Evolutionary conservation across 345 rosid genomes (phyloP), one percentile per base, ranked within the genome.

Genomic region (Pelargonium nanum): DNA sequence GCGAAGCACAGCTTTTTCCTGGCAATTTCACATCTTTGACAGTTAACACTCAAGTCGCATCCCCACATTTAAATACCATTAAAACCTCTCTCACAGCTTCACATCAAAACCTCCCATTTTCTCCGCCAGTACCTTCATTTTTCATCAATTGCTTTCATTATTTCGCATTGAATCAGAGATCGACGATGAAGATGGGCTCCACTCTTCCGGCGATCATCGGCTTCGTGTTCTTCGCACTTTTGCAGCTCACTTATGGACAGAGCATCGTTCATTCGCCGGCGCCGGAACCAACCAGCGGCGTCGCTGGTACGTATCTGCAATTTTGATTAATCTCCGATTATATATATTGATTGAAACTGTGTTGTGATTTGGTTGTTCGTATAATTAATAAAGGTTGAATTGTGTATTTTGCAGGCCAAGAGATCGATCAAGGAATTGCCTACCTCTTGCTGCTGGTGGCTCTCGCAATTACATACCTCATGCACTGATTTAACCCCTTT

Each of bases 161-260:
- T 17, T 32, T 55, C 6, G 17, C 22, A 21, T 1, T 30, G 8
- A 5, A 0, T 8, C 30, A 25, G 24, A 65, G 40, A 65, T 76
- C 74, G 80, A 64, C 82, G 0, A 22, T 54, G 56, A 70, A 66
- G 32, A 26, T 56, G 17, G 53, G 9, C 26, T 68, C 65, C 22
- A 0, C 48, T 2, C 55, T 69, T 0, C 73, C 77, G 23, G 24
- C 72, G 5, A 23, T 80, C 0, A 64, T 72, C 1, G 74, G 65
- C 21, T 69, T 70, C 57, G 1, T 80, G 64, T 67, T 78, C 9
- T n/a, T 76, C 64, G 74, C 78, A 0, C 57, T 80, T 0, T 58
- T 75, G 59, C 79, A 78, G 68, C 65, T 76, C 40, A 63, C 78
- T 16, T 34, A 20, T 52, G 85, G 65, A 0, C 83, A 83, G 66